These are phyloP conservation scores for Ophiostoma himal-ulmi DNA, from an alignment of 2,329 filamentous ascomycete species.

Conservation along the genomic window DNA sequence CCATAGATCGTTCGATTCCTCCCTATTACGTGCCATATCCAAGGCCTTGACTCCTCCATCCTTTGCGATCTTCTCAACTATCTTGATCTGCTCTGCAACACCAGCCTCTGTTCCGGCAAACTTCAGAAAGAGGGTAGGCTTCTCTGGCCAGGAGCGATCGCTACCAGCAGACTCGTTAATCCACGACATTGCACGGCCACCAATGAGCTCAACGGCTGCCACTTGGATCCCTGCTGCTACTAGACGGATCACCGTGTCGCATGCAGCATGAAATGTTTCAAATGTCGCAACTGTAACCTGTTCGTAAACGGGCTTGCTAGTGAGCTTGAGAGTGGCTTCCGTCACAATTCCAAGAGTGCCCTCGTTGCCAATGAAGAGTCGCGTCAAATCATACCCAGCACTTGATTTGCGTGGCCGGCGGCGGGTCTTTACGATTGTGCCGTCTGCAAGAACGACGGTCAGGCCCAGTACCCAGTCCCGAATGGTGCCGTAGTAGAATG, in stretches of 20 bases:
- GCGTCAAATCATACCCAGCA: constrained; percentile 86
- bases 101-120: constrained; percentile 61
- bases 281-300: constrained; percentile 69
- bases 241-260: constrained; percentile 71
- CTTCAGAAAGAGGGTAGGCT: constrained; percentile 78
- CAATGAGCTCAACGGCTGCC: constrained; percentile 86
- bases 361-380: constrained; percentile 84
- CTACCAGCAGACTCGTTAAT: constrained; percentile 63
- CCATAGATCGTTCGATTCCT: constrained; percentile 72
- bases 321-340: constrained; percentile 82
- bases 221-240: constrained; percentile 76
- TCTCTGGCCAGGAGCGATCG: constrained; percentile 60
- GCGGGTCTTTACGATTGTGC: constrained; percentile 81
- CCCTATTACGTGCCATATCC: constrained; percentile 65
- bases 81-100: constrained; percentile 70
- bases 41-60: constrained; percentile 60
- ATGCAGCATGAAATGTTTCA: constrained; percentile 59
- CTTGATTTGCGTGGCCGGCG: constrained; percentile 84
- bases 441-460: constrained; percentile 84
- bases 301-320: constrained; percentile 70
- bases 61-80: constrained; percentile 60
- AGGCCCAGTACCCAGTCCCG: constrained; percentile 84
- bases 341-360: constrained; percentile 88
- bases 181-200: constrained; percentile 79
- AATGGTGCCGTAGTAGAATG: constrained; percentile 91